These are phyloP conservation scores for Boletus pseudopeckii DNA, from an alignment of 768 basidiomycete species.

Conservation along the genomic window DNA sequence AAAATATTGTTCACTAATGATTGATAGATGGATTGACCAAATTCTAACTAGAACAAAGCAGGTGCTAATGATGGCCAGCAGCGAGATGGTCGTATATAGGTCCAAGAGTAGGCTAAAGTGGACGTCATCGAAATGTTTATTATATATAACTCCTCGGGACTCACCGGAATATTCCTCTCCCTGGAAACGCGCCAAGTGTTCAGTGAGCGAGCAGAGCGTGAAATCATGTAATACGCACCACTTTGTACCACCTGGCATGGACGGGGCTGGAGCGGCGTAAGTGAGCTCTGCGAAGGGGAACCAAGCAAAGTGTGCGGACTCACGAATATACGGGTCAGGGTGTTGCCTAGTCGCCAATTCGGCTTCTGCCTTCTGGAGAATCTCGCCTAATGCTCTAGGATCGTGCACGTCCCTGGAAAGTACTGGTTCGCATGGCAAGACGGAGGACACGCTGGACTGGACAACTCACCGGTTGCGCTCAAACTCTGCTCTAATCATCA, in stretches of 20 bases:
- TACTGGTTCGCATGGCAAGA: not conserved
- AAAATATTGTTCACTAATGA: too few species aligned
- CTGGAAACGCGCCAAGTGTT: constrained; percentile 32
- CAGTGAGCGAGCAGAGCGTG: not conserved
- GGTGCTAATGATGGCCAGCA: constrained; percentile 30
- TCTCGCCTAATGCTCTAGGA: constrained; percentile 73
- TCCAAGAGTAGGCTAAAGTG: constrained; percentile 53
- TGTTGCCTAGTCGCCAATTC: constrained; percentile 64
- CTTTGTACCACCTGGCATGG: constrained; percentile 90
- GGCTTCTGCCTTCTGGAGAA: constrained; percentile 79
- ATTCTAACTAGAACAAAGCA: not conserved
- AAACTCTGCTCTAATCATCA: constrained; percentile 88
- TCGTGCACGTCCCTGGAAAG: constrained; percentile 70
- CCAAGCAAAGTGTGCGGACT: constrained; percentile 34
- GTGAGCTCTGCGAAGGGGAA: constrained; percentile 2
- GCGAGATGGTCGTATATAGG: constrained; percentile 62
- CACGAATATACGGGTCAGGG: constrained; percentile 92
- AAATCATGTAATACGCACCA: constrained; percentile 56
- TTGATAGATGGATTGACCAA: not conserved
- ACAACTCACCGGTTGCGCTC: constrained; percentile 77
- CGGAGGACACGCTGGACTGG: constrained; percentile 12
- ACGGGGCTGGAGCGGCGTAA: constrained; percentile 50
- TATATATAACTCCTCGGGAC: constrained; percentile 24
- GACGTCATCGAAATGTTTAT: not conserved
- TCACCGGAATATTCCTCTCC: constrained; percentile 81